Conservation (phyloP, 306 rosid genomes). For the Argentina anserina region DNA sequence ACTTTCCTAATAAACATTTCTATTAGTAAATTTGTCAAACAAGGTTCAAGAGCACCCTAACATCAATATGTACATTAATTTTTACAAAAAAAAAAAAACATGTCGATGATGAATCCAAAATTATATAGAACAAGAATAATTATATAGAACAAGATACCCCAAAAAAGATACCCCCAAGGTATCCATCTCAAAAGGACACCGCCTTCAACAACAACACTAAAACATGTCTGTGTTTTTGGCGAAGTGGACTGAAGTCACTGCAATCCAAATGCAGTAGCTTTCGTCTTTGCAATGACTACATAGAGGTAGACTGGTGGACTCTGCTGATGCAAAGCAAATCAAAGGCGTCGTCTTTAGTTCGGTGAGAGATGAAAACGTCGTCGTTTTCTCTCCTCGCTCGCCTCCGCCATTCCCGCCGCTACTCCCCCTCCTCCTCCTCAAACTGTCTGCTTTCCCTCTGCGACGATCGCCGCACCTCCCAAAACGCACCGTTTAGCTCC, state of each 20-base stretch:
- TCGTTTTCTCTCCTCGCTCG: slow-evolving; percentile 29
- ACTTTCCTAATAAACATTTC: too few relatives aligned
- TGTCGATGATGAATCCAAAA: too few relatives aligned
- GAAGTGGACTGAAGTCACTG: neutral
- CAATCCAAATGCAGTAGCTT: neutral
- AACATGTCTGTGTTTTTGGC: neutral
- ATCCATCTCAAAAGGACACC: neutral
- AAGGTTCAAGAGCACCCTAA: too few relatives aligned
- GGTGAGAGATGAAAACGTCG: slow-evolving; percentile 14
- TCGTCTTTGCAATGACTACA: neutral
- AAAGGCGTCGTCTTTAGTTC: neutral
- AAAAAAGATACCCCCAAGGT: too few relatives aligned
- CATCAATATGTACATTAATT: too few relatives aligned
- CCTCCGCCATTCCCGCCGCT: slow-evolving; percentile 26
- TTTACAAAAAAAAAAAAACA: too few relatives aligned
- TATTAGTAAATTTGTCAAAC: too few relatives aligned
- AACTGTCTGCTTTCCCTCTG: slow-evolving; percentile 21
- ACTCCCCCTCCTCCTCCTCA: slow-evolving; percentile 16
- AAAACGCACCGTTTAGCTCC: slow-evolving; percentile 21
- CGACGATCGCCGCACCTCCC: neutral
- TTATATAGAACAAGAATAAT: too few relatives aligned
- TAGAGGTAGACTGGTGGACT: neutral
- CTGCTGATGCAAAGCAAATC: slow-evolving; percentile 19
- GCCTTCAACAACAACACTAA: too few relatives aligned
- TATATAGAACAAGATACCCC: too few relatives aligned